Evolutionary conservation across 208 protist genomes (phyloP).

Genomic region (Wallacemonas sp.): DNA sequence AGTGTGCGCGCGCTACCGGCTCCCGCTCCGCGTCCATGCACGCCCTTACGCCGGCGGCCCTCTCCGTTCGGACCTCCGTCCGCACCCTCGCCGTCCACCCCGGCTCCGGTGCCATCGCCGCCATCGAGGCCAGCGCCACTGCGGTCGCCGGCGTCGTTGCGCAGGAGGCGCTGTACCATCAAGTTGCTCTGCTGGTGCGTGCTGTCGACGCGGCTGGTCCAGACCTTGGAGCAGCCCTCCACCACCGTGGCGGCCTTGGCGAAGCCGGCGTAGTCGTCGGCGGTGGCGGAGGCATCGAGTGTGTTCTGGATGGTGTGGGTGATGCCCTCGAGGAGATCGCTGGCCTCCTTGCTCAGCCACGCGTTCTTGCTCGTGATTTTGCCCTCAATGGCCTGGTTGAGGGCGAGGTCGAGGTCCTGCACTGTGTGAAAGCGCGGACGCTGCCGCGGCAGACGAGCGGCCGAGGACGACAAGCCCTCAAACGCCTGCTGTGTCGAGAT

Average conservation of each 20-base stretch:
- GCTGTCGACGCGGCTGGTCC: conserved; percentile 91
- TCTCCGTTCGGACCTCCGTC: conserved; percentile 18
- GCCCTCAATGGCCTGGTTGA: conserved; percentile 88
- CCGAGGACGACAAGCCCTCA: conserved; percentile 7
- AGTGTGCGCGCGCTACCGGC: conserved; percentile 57
- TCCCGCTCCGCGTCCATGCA: conserved; percentile 6
- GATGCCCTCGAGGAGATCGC: conserved; percentile 88
- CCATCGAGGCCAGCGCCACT: conserved; percentile 22
- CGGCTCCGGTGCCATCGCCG: conserved; percentile 27
- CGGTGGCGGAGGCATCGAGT: conserved; percentile 45
- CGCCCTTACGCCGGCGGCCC: conserved; percentile 8
- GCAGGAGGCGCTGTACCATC: conserved; percentile 86
- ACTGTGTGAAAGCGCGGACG: conserved; percentile 83
- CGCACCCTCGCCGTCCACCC: conserved; percentile 23
- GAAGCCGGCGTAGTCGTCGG: conserved; percentile 87
- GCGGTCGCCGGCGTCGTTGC: conserved; percentile 58
- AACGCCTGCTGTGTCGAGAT: conserved; percentile 15
- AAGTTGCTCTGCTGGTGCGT: conserved; percentile 86
- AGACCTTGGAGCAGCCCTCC: conserved; percentile 93
- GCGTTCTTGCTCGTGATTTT: conserved; percentile 92
- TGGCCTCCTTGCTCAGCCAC: conserved; percentile 87
- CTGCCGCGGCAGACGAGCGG: conserved; percentile 47
- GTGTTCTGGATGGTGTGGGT: conserved; percentile 87
- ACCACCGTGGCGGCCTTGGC: conserved; percentile 91
- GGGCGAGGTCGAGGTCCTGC: conserved; percentile 83